Evolutionary conservation across 768 basidiomycete genomes (phyloP).

Genomic region (Phylloporus sp.): DNA sequence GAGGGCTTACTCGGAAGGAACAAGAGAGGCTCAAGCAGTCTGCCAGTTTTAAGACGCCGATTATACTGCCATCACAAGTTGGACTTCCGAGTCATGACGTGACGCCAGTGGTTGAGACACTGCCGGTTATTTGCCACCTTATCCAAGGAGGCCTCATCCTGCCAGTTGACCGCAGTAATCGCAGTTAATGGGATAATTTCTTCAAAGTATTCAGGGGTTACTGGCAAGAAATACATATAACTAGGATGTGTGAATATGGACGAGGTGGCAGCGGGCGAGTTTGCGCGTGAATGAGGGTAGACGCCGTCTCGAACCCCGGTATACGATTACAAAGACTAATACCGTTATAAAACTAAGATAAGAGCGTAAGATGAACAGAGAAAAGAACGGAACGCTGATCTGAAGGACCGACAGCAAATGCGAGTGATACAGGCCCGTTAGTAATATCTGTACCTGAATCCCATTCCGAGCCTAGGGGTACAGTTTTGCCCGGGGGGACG

Average conservation of each 20-base stretch:
- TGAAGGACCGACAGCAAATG: conserved; percentile 1
- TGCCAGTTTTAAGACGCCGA: not conserved
- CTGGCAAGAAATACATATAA: conserved; percentile 14
- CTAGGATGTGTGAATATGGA: conserved; percentile 3
- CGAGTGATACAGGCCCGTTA: conserved; percentile 7
- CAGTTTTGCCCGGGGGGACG: conserved; percentile 24
- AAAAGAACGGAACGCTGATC: not conserved
- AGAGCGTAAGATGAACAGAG: conserved; percentile 1
- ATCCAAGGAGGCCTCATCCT: too few relatives aligned
- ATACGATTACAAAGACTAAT: conserved; percentile 24
- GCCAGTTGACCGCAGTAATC: too few relatives aligned
- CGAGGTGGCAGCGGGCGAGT: not conserved
- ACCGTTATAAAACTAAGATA: conserved; percentile 19
- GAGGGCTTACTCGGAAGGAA: not conserved
- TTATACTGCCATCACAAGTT: not conserved
- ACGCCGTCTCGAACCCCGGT: conserved; percentile 7
- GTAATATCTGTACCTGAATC: conserved; percentile 26
- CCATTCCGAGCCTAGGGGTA: conserved; percentile 25
- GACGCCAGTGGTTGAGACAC: not conserved
- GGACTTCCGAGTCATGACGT: not conserved
- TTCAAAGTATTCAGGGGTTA: conserved; percentile 2
- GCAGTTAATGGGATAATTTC: not conserved
- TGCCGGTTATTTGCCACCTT: not conserved
- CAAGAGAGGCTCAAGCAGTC: not conserved
- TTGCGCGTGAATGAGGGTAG: conserved; percentile 4